Evolutionary conservation across 768 basidiomycete genomes (phyloP).

Genomic region (Pleurotus citrinopileatus): DNA sequence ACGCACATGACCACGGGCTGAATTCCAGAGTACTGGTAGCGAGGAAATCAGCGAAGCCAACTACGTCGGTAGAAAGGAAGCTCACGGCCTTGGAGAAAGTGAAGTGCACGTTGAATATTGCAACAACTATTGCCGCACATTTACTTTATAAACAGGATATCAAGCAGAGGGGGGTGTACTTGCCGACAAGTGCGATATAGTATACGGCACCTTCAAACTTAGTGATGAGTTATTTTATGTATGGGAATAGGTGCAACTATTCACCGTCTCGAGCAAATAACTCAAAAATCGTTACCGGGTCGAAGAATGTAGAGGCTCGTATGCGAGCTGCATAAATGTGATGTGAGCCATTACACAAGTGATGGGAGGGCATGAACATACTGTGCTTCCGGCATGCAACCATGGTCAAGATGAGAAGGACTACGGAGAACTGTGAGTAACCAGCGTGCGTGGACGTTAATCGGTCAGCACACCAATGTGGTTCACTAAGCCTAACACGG

Average conservation of each 20-base stretch:
- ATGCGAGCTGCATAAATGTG: too few relatives aligned
- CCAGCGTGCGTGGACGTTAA: background rate
- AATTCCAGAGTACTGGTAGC: background rate
- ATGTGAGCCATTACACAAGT: too few relatives aligned
- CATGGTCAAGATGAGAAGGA: background rate
- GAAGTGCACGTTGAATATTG: background rate
- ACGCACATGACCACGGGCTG: background rate
- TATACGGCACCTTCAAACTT: background rate
- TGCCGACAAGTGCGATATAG: background rate
- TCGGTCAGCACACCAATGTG: background rate
- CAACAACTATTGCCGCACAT: background rate
- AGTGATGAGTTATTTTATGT: background rate
- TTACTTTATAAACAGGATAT: background rate
- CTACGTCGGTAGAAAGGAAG: too few relatives aligned
- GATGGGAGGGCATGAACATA: background rate
- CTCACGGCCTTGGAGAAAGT: too few relatives aligned
- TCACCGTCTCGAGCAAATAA: background rate
- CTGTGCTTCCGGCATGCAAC: background rate
- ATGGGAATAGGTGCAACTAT: background rate
- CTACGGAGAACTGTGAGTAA: background rate
- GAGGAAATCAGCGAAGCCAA: too few relatives aligned
- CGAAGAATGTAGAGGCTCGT: background rate
- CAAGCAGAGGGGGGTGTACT: background rate
- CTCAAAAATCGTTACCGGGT: background rate
- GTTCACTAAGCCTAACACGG: background rate